These are phyloP conservation scores for Domatiomyces catenatus DNA, from an alignment of 2,329 filamentous ascomycete species.

Conservation along the genomic window DNA sequence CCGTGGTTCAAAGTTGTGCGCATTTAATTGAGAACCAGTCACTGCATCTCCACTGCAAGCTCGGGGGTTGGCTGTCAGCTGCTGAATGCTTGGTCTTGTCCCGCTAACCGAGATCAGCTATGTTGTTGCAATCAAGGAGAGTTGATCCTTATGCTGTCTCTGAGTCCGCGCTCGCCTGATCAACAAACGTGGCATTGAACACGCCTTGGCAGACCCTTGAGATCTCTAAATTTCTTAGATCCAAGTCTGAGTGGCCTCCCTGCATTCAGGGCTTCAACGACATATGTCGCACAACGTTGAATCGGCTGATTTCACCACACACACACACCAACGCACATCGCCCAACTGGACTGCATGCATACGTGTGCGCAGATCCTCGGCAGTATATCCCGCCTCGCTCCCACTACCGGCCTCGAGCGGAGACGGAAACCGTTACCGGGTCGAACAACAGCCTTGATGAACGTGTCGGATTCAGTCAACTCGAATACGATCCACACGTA, in stretches of 20 bases:
- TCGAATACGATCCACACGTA: neutral
- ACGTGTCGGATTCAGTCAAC: neutral
- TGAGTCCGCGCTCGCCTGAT: neutral
- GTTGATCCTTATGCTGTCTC: neutral
- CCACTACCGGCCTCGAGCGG: neutral
- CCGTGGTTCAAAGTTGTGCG: neutral
- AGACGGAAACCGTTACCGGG: neutral
- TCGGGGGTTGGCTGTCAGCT: neutral
- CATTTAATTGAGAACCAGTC: neutral
- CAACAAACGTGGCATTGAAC: neutral
- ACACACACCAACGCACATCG: neutral
- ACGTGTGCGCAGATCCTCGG: neutral
- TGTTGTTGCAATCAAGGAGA: neutral
- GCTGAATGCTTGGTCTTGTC: neutral
- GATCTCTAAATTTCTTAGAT: neutral
- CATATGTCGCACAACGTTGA: neutral
- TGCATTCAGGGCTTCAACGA: neutral
- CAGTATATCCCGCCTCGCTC: neutral
- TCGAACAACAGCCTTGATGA: neutral
- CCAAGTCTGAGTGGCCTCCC: neutral
- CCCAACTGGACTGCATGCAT: neutral
- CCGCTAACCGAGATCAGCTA: neutral
- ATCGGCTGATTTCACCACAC: neutral
- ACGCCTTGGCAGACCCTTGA: neutral
- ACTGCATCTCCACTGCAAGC: neutral